Evolutionary conservation across 768 basidiomycete genomes (phyloP), one percentile per base, ranked within the genome.

Genomic region (Atractiella rhizophila): DNA sequence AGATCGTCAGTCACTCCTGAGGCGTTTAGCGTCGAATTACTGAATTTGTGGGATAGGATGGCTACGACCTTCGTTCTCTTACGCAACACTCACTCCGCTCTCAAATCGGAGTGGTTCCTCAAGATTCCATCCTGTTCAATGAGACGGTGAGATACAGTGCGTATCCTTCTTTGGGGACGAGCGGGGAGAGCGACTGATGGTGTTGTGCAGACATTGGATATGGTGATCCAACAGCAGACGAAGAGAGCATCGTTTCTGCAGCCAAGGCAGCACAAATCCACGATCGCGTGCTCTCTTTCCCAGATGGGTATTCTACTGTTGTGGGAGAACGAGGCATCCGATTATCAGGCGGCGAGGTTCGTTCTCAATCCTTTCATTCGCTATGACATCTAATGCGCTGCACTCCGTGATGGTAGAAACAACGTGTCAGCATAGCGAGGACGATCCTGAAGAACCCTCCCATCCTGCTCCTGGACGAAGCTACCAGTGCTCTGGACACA

Each of bases 251-350:
- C 40, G 71, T 79, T 51, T 63, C 65, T 26, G 80, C 76, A 4
- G 76, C 81, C 0, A 68, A 66, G 52, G 74, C 76, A 26, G 81
- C 81, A 2, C 76, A 80, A 53, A 75, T 88, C 66, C 80, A 85
- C 53, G 79, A 83, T 27, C 67, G 76, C 5, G 76, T 88, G 51
- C 57, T 73, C 58, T 63, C 65, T 29, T 85, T 85, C 68, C 74
- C 80, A 24, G 37, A 45, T 51, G 33, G 49, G 68, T 88, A 85
- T 54, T 67, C 76, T 25, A 86, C 82, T 19, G 70, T 74, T 4
- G 63, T 85, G 26, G 82, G 83, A n/a, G 83, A 85, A 59, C 66
- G 82, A 18, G 83, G 82, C n/a, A 69, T 83, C n/a, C 62, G 81
- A 34, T 60, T 88, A 26, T 74, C 72, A 46, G 82, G 82, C 4